Evolutionary conservation across 202 grass and related monocot genomes (phyloP).

Genomic region (Saccharum hybrid): DNA sequence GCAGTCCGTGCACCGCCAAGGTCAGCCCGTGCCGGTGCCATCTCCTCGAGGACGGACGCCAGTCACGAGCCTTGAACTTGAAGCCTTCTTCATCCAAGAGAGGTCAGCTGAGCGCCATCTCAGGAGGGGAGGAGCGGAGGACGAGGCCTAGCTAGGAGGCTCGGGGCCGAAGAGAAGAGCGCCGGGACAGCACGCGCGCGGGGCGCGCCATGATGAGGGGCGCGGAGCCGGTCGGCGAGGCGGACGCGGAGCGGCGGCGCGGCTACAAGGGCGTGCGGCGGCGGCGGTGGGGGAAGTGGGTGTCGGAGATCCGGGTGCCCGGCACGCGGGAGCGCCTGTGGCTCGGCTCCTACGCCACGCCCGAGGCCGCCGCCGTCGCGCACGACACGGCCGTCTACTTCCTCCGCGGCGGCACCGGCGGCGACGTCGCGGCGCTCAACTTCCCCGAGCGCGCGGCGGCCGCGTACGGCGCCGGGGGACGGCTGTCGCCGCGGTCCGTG

Average conservation of each 20-base stretch:
- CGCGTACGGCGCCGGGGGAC: constrained; percentile 14
- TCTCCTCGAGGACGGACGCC: constrained; percentile 1
- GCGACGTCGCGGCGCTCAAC: constrained; percentile 53
- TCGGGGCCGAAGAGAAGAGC: not conserved
- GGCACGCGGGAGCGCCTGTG: constrained; percentile 66
- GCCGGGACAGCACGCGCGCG: constrained; percentile 21
- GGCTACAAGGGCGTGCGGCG: constrained; percentile 71
- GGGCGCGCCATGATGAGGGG: constrained; percentile 49
- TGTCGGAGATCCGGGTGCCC: constrained; percentile 78
- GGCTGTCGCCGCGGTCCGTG: constrained; percentile 67
- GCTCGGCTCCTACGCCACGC: constrained; percentile 70
- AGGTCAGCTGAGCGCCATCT: not conserved
- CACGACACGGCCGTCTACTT: constrained; percentile 81
- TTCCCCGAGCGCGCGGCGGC: constrained; percentile 68
- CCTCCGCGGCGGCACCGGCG: constrained; percentile 44
- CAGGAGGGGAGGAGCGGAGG: not conserved
- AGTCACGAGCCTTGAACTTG: not conserved
- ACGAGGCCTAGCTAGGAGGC: constrained; percentile 29
- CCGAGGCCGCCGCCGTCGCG: constrained; percentile 79
- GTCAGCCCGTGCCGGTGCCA: constrained; percentile 17
- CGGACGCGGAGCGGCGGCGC: constrained; percentile 52
- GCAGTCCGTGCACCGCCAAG: constrained; percentile 21
- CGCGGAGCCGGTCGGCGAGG: not conserved
- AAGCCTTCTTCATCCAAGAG: not conserved
- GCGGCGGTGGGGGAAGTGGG: constrained; percentile 79